Evolutionary conservation across 2,329 filamentous ascomycete genomes (phyloP), one percentile per base, ranked within the genome.

Genomic region (Hypoxylon sp.): DNA sequence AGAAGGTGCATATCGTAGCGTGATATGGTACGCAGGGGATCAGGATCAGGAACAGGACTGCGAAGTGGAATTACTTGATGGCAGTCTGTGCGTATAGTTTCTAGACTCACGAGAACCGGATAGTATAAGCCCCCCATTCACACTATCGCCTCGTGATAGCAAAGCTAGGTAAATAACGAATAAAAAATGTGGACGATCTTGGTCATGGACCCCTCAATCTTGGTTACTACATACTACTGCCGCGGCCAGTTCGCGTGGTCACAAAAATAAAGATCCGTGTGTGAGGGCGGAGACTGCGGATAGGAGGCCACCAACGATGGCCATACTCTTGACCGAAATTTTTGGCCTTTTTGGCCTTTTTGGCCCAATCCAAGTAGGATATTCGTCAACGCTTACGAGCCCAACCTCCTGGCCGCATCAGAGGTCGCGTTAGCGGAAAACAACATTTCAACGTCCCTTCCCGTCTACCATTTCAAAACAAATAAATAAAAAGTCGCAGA

Each of bases 361-460:
- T 58, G 58, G 43, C 53, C 60, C 49, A 60, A 67, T 63, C 67
- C 61, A 63, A 61, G 53, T 48, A 34, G 41, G 46, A 59, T 61
- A 50, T 25, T 63, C 56, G 52, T 63, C 56, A 48, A 69, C 57
- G 58, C 65, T 67, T 60, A 65, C 49, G 57, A 67, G 63, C 68
- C 68, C 68, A 71, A 69, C 68, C 68, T 71, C 65, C 52, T 21
- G 68, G 68, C 60, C 68, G 68, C 68, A 71, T 66, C 51, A 48
- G 14, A 69, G 68, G 68, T 63, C 68, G 65, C 68, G 28, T 69
- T 67, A 67, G 65, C 52, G 68, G 62, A 64, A 60, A 61, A 70
- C 66, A 52, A 66, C 56, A 57, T 61, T 61, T 62, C 57, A 63
- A 63, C 68, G 65, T 70, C 62, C 46, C 48, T 55, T 68, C 62